A percentile compares a stretch with the other conserved stretches of the same genome.
phyloP scores from a whole-genome alignment of 2,329 filamentous ascomycete species.

The Exserohilum rostratum region DNA sequence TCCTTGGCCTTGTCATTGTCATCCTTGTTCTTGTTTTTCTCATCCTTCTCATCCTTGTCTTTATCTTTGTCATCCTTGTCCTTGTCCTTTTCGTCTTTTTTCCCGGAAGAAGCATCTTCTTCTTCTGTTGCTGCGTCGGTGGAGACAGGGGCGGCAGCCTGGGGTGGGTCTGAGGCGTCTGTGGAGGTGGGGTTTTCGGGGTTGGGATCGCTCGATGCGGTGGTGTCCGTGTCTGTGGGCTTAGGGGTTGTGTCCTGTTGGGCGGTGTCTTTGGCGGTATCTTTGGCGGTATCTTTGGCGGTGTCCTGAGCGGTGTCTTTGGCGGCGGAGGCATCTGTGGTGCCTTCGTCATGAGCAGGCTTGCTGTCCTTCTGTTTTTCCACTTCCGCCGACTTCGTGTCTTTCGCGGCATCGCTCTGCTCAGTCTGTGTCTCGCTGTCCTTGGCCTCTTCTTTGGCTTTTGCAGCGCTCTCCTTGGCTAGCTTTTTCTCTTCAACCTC shows the following conservation, averaged over 20 bases:
- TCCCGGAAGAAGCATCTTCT: too few species aligned
- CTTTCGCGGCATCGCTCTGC: not conserved
- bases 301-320: not conserved
- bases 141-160: not conserved
- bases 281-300: not conserved
- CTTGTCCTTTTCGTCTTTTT: too few species aligned
- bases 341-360: not conserved
- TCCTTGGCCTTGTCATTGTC: too few species aligned
- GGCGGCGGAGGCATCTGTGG: not conserved
- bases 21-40: too few species aligned
- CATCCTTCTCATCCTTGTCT: too few species aligned
- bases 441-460: conserved; percentile 3
- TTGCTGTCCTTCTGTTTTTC: not conserved
- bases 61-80: too few species aligned
- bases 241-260: not conserved
- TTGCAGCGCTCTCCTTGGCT: conserved; percentile 7
- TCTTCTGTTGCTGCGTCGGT: too few species aligned
- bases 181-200: not conserved
- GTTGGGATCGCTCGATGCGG: not conserved
- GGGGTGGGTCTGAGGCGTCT: not conserved
- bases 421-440: not conserved
- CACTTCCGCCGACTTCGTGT: not conserved
- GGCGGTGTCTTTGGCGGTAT: not conserved
- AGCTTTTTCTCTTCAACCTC: conserved; percentile 21
- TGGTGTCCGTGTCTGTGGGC: not conserved